Base-by-base conservation (phyloP, 352 stramenopile species). In the Phytophthora agathidicida region DNA sequence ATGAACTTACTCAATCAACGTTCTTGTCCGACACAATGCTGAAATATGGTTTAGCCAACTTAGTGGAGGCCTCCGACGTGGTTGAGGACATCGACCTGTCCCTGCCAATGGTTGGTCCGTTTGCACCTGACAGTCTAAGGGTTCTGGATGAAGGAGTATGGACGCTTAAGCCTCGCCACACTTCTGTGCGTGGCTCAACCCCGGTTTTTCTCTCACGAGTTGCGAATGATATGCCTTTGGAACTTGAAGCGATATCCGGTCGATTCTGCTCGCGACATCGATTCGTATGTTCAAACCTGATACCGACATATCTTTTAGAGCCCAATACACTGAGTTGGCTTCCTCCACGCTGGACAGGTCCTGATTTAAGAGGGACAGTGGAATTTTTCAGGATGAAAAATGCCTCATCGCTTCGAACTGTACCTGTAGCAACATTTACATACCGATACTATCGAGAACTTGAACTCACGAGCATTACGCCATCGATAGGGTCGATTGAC, bases 81-180 rank as follows among this genome's bases (percentile, higher is more conserved):
- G 36, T 84, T n/a, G 75, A 71, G 6, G 36, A 78, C 7, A 53
- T 75, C 5, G 75, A 84, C 28, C 28, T 78, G 1, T 54, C 41
- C 2, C 22, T 72, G 7, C 51, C 36, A 6, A 79, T 74, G 66
- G 42, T 65, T 9, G 54, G 49, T 7, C 38, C 46, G 0, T 73
- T 68, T 26, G 39, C 56, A n/a, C 20, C 48, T 2, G 9, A 61
- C 0, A 63, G 55, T 8, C 19, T 78, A 1, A n/a, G 20, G 0
- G 57, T 78, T 33, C n/a, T 63, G 19, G 52, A 73, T 16, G 20
- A 61, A 2, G 47, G 47, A 2, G 11, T 51, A 17, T 75, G 54
- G 48, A 42, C 41, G 4, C 33, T 75, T 2, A 19, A 32, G 33
- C 65, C 65, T 22, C 39, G 65, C 16, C 22, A 56, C 20, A 52